phyloP scores from a whole-genome alignment of 352 stramenopile species.

The Thalassiosira hispida region DNA sequence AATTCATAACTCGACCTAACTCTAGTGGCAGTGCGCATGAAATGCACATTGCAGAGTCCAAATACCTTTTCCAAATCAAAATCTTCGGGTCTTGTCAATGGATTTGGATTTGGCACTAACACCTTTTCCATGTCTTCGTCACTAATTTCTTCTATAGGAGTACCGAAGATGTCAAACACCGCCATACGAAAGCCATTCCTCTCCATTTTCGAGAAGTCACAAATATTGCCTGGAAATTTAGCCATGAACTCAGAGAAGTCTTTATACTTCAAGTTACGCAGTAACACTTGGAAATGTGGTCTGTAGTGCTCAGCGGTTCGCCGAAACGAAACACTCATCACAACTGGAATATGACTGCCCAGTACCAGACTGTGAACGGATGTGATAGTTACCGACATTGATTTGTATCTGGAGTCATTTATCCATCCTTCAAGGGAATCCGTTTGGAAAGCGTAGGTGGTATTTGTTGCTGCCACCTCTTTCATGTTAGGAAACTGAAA shows the following conservation, averaged over 20 bases:
- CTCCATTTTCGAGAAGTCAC: slow-evolving; percentile 13
- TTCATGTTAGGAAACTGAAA: slow-evolving; percentile 22
- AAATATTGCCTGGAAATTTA: slow-evolving; percentile 22
- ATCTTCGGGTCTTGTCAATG: not conserved
- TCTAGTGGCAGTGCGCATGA: not conserved
- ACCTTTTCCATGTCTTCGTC: not conserved
- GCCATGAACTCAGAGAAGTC: slow-evolving; percentile 10
- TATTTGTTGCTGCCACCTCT: not conserved
- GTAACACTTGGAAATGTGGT: not conserved
- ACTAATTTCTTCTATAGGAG: not conserved
- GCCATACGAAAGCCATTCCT: not conserved
- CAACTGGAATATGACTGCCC: not conserved
- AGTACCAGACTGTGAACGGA: not conserved
- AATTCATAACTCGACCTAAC: not conserved
- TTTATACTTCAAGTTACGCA: not conserved
- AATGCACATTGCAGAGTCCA: not conserved
- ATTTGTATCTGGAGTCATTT: not conserved
- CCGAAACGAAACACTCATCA: slow-evolving; percentile 2
- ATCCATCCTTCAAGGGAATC: slow-evolving; percentile 17
- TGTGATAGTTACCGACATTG: slow-evolving; percentile 4
- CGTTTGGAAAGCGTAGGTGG: slow-evolving; percentile 22
- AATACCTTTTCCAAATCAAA: not conserved
- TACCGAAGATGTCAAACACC: not conserved
- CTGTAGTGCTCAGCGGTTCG: not conserved
- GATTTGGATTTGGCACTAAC: not conserved